Base-by-base conservation (phyloP, 2,329 filamentous ascomycete species). In the Fusarium pseudoanthophilum region DNA sequence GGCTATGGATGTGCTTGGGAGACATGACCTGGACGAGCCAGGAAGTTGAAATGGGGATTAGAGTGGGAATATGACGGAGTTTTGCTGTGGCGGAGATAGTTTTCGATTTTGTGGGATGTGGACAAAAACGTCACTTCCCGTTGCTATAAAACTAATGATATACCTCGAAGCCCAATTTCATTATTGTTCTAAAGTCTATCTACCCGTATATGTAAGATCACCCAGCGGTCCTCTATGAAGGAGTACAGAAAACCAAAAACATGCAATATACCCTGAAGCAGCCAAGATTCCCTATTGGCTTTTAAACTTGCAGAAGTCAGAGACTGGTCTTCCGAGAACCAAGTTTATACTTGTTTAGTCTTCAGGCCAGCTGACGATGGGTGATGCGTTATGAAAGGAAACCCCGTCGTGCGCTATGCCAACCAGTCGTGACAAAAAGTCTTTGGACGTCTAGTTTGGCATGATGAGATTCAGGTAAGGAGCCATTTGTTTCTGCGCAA, bases 401-500 rank as follows among this genome's bases (percentile, higher is more conserved):
- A 40, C 9, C 15, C 11, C 34, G 13, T 40, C 24, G n/a, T 30
- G 20, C 24, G 34, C 20, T 40, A 30, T 40, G 18, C 34, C n/a
- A 36, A n/a, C 13, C 32, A 32, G 30, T 9, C 30, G 18, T 34
- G 32, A 36, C 24, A 30, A n/a, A 30, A n/a, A 34, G 20, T n/a
- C 24, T 49, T 26, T 26, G n/a, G 46, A 46, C 28, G n/a, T 64
- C 51, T 37, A 73, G 13, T 68, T 74, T 16, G 71, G 49, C 30
- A 42, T 21, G 8, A 39, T 28, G n/a, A 74, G 46, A 32, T 64
- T 63, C 81, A 85, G 59, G 84, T 74, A 75, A 34, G 82, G 80
- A 7, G 74, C 77, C 67, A 87, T 73, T 34, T 77, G 73, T 30
- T 77, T 72, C 59, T 85, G 78, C 48, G 83, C 79, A 9, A 83